Conservation (phyloP, 108 stramenopile genomes). For the Discostella pseudostelligera region DNA sequence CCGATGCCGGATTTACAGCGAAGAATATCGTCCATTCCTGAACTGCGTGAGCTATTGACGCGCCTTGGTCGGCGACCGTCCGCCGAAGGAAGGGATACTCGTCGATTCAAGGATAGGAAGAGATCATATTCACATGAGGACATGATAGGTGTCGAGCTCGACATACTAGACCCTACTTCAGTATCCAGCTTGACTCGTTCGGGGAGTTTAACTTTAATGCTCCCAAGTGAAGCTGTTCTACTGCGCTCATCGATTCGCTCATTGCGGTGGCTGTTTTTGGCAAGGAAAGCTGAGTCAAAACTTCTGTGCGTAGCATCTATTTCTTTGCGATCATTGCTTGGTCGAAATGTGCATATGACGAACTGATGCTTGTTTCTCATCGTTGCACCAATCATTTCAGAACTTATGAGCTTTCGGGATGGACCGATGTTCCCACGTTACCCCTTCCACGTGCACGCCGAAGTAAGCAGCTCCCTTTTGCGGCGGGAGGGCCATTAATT, state of each 20-base stretch:
- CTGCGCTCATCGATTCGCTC: constrained; percentile 43
- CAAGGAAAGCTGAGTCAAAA: constrained; percentile 68
- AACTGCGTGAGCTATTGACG: constrained; percentile 52
- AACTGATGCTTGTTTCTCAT: not conserved
- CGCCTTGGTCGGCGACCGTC: constrained; percentile 61
- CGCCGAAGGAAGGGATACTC: constrained; percentile 46
- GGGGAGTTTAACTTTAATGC: constrained; percentile 65
- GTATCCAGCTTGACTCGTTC: constrained; percentile 59
- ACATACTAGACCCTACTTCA: constrained; percentile 53
- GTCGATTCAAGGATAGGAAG: constrained; percentile 55
- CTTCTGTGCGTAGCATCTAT: constrained; percentile 26
- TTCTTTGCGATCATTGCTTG: too few relatives aligned
- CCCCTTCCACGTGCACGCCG: constrained; percentile 38
- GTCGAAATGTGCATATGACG: too few relatives aligned
- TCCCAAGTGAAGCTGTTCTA: constrained; percentile 72
- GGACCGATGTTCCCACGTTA: constrained; percentile 57
- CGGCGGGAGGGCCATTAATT: constrained; percentile 68
- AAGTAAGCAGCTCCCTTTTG: constrained; percentile 49
- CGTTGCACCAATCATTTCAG: constrained; percentile 8
- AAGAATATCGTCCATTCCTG: constrained; percentile 52
- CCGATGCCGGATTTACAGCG: constrained; percentile 53
- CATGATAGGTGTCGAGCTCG: constrained; percentile 58
- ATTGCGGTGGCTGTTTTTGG: constrained; percentile 63
- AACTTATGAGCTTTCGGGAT: constrained; percentile 68
- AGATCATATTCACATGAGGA: constrained; percentile 41